phyloP scores from a whole-genome alignment of 148 eudicot genomes.

The Arbutus unedo region DNA sequence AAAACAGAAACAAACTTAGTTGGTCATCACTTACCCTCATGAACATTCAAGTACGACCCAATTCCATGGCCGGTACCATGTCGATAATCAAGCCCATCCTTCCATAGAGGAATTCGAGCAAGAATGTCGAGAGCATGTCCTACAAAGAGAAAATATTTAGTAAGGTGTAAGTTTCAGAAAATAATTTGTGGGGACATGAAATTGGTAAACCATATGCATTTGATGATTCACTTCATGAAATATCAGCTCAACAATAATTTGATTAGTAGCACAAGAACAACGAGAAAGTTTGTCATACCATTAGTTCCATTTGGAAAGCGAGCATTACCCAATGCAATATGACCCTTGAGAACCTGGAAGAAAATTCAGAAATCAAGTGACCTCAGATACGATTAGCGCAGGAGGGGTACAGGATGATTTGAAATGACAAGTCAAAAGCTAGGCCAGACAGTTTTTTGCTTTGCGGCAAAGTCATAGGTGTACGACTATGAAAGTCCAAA shows the following conservation, averaged over 20 bases:
- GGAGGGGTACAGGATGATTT: neutral
- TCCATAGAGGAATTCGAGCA: constrained; percentile 93
- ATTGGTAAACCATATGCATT: neutral
- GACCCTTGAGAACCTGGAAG: constrained; percentile 92
- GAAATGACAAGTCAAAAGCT: neutral
- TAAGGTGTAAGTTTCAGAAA: neutral
- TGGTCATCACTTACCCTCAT: constrained; percentile 68
- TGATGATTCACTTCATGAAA: neutral
- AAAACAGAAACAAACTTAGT: neutral
- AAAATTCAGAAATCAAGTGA: constrained; percentile 13
- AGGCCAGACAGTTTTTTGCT: neutral
- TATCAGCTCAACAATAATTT: constrained; percentile 6
- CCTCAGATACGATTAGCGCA: neutral
- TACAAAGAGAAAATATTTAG: constrained; percentile 18
- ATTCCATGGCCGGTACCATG: constrained; percentile 99
- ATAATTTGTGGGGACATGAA: neutral
- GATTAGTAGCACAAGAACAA: neutral
- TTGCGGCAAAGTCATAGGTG: neutral
- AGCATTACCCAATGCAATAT: constrained; percentile 79
- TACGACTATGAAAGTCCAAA: neutral
- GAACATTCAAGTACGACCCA: constrained; percentile 88
- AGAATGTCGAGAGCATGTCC: constrained; percentile 86
- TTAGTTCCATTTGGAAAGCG: constrained; percentile 91
- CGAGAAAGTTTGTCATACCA: constrained; percentile 38
- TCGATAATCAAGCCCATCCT: constrained; percentile 91